Evolutionary conservation across 768 basidiomycete species (phyloP).

Genomic region (Serpula lacrymans): DNA sequence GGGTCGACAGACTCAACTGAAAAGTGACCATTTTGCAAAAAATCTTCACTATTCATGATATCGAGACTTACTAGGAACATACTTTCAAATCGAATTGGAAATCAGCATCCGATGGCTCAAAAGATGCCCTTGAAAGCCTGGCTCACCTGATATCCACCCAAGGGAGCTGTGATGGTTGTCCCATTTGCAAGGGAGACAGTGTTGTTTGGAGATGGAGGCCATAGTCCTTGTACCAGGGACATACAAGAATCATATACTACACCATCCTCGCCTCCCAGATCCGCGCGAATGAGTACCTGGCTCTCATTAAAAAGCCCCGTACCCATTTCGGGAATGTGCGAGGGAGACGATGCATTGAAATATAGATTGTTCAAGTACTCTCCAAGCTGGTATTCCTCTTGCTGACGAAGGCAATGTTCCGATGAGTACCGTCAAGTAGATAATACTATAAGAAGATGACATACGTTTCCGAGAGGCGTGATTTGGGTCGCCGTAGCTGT

Average conservation of each 20-base stretch:
- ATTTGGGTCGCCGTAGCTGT: conserved; percentile 53
- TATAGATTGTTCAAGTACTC: conserved; percentile 49
- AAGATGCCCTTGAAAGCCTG: neutral
- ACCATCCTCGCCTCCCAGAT: conserved; percentile 65
- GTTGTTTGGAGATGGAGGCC: conserved; percentile 45
- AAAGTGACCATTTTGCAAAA: conserved; percentile 4
- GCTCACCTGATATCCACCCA: conserved; percentile 62
- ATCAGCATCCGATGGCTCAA: conserved; percentile 17
- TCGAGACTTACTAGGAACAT: conserved; percentile 37
- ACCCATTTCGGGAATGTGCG: conserved; percentile 43
- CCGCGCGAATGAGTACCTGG: conserved; percentile 53
- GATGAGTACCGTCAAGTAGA: neutral
- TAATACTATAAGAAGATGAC: conserved; percentile 9
- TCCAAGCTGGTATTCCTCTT: conserved; percentile 59
- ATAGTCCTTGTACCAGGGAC: conserved; percentile 68
- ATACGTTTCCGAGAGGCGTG: conserved; percentile 66
- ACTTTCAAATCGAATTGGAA: too few relatives aligned
- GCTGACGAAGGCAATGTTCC: conserved; percentile 26
- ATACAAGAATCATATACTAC: conserved; percentile 66
- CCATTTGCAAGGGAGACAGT: conserved; percentile 65
- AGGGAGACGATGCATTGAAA: conserved; percentile 49
- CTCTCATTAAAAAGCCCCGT: conserved; percentile 31
- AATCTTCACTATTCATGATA: neutral
- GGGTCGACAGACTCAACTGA: conserved; percentile 64
- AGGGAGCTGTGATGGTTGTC: conserved; percentile 51